Conservation (phyloP, 306 rosid genomes). For the Begonia masoniana region DNA sequence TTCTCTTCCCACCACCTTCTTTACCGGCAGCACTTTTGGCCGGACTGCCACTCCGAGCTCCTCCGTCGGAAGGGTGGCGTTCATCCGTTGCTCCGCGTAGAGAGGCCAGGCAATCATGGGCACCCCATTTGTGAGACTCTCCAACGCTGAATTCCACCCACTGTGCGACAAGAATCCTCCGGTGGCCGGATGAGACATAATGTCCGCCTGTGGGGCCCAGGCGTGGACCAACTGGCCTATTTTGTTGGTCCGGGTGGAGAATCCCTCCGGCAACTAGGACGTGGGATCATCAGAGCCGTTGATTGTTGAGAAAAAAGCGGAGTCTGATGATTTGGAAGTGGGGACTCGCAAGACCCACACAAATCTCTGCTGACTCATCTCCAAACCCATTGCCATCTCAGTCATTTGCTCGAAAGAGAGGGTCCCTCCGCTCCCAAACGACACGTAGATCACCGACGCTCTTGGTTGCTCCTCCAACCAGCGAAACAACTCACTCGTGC, state of each 20-base stretch:
- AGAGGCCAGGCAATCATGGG: constrained; percentile 45
- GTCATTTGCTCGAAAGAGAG: constrained; percentile 29
- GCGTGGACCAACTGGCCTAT: constrained; percentile 17
- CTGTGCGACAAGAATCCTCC: constrained; percentile 35
- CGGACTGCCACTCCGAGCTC: constrained; percentile 25
- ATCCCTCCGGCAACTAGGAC: constrained; percentile 31
- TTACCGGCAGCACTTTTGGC: constrained; percentile 14
- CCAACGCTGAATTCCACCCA: constrained; percentile 38
- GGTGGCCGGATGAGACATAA: constrained; percentile 19
- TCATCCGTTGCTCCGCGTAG: constrained; percentile 40
- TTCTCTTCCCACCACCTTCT: constrained; percentile 26
- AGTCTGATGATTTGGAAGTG: constrained; percentile 1
- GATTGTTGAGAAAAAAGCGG: constrained; percentile 9
- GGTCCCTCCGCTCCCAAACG: constrained; percentile 47
- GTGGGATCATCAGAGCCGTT: background rate
- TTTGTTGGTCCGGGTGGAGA: constrained; percentile 11
- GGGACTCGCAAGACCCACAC: constrained; percentile 51
- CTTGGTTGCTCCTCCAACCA: constrained; percentile 50
- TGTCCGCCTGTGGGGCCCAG: constrained; percentile 32
- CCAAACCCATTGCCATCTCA: constrained; percentile 45
- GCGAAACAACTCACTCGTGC: constrained; percentile 17
- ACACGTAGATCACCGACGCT: constrained; percentile 32
- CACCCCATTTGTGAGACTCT: constrained; percentile 26
- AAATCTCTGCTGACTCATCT: constrained; percentile 30
- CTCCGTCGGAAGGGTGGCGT: constrained; percentile 26